Evolutionary conservation across 495 filamentous ascomycete genomes (phyloP), one percentile per base, ranked within the genome.

Genomic region (Lasiosphaeria ovina): DNA sequence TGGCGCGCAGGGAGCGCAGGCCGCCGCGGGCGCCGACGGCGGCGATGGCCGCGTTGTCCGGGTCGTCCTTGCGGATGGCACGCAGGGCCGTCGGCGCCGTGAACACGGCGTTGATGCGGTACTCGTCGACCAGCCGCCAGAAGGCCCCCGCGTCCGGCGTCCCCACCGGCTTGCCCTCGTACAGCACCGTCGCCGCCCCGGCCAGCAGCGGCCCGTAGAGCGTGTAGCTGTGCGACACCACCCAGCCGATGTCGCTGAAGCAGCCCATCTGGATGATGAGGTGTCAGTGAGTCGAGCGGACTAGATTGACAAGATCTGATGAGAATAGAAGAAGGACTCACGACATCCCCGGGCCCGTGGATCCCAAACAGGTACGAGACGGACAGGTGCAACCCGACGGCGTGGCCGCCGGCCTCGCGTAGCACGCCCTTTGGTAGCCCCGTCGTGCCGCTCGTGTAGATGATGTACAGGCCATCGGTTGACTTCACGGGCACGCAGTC

Each of bases 161-260:
- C 3, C 92, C 93, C 35, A 97, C 77, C 3, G 93, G 93, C 62
- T 97, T 97, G 3, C 93, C 93, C 75, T 97, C 93, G 68, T 91
- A 97, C 2, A 97, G 80, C 14, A 97, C 83, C 0, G 92, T 94
- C 5, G 93, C 88, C 5, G 91, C 92, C 8, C 93, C 92, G 3
- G 87, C 83, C 4, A 97, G 83, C 10, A 97, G 66, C 2, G 72
- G 74, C 11, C 84, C 90, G 71, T 96, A 97, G 5, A 97, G 69
- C 54, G 96, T 93, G 63, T 90, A 93, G 14, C 87, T 88, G 68
- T 94, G 90, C 1, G 89, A 90, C 0, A 93, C 89, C 0, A 93
- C 89, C 90, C 89, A 94, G 34, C 90, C 90, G 42, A 91, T 90
- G 65, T 92, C 89, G n/a, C 89, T 72, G 59, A 65, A 76, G 60